These are phyloP conservation scores for Diospyros lotus DNA, from an alignment of 148 eudicot species.

Conservation along the genomic window DNA sequence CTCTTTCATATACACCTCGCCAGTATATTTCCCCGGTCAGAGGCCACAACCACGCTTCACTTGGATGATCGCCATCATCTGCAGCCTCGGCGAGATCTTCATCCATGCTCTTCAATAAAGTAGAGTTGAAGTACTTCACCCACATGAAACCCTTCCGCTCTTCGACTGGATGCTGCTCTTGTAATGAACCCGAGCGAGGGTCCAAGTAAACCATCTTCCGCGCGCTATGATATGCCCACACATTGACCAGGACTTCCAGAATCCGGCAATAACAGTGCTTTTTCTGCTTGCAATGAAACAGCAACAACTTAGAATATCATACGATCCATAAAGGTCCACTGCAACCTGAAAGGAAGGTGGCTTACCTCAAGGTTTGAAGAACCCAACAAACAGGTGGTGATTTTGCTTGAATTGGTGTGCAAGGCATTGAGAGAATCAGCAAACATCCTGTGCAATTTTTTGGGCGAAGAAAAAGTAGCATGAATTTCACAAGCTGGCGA, in stretches of 20 bases:
- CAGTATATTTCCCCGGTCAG: conserved; percentile 88
- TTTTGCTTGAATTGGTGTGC: conserved; percentile 47
- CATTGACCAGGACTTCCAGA: conserved; percentile 80
- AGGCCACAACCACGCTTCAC: conserved; percentile 89
- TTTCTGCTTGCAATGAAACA: conserved; percentile 41
- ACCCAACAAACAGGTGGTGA: conserved; percentile 55
- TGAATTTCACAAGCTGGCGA: neutral
- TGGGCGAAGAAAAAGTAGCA: neutral
- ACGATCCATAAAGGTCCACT: neutral
- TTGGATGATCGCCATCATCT: conserved; percentile 66
- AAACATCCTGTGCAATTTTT: conserved; percentile 66
- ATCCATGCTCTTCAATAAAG: conserved; percentile 84
- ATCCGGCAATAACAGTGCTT: conserved; percentile 85
- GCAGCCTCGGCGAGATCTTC: conserved; percentile 98
- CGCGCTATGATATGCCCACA: conserved; percentile 99
- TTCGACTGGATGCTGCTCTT: conserved; percentile 85
- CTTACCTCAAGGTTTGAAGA: conserved; percentile 68
- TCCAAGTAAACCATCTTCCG: conserved; percentile 79
- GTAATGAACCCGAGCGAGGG: conserved; percentile 60
- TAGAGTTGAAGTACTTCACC: conserved; percentile 69
- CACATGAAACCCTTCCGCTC: conserved; percentile 76
- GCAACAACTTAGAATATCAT: conserved; percentile 2
- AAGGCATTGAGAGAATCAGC: conserved; percentile 78
- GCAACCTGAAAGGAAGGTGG: neutral
- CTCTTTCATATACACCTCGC: conserved; percentile 93